phyloP scores from a whole-genome alignment of 2,329 filamentous ascomycete genomes.

The Aspergillus pseudoterreus region DNA sequence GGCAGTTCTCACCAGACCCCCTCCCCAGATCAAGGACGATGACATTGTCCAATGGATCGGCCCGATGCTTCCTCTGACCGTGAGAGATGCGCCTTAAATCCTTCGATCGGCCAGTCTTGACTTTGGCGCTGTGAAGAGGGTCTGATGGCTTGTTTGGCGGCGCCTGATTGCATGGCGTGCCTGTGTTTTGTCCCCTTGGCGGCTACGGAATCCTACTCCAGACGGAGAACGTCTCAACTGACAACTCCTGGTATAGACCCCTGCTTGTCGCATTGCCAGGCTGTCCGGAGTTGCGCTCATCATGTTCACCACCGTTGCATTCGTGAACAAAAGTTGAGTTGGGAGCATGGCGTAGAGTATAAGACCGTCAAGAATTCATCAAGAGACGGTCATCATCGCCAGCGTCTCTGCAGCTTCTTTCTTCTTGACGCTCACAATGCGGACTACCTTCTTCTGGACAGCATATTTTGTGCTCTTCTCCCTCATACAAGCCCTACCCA shows the following conservation, averaged over 20 bases:
- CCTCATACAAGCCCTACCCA: constrained; percentile 2
- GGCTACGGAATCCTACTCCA: not conserved
- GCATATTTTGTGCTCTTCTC: constrained; percentile 1
- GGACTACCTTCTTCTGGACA: not conserved
- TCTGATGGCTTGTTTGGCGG: not conserved
- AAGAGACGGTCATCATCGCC: not conserved
- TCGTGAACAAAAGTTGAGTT: not conserved
- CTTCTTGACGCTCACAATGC: not conserved
- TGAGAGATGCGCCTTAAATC: not conserved
- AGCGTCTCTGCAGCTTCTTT: not conserved
- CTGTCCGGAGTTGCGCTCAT: not conserved
- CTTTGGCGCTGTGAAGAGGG: not conserved
- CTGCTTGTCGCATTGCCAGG: not conserved
- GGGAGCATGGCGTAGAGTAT: not conserved
- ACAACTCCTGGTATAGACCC: not conserved
- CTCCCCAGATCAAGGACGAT: not conserved
- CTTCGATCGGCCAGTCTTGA: not conserved
- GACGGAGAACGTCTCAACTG: not conserved
- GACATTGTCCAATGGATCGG: not conserved
- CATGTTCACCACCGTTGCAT: not conserved
- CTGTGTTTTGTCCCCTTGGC: not conserved
- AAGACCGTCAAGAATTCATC: not conserved
- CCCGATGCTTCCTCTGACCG: not conserved
- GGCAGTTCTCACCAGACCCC: not conserved
- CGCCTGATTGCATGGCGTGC: not conserved